phyloP scores from a whole-genome alignment of 1,284 basidiomycete genomes.

The Chondrostereum purpureum region DNA sequence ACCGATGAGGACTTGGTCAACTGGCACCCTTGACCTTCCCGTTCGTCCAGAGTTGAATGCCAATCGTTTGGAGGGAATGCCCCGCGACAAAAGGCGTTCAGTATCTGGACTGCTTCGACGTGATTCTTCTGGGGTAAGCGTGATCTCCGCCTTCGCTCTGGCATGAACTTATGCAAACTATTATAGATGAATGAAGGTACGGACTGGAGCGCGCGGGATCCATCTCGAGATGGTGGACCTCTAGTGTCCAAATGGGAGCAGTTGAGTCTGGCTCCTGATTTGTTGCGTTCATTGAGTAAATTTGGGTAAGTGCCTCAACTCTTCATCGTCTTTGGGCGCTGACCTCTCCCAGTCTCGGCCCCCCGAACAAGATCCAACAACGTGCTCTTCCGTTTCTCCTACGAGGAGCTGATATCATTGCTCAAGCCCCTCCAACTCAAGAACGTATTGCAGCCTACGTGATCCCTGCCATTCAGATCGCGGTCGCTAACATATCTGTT shows the following conservation, averaged over 20 bases:
- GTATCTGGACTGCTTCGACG: conserved; percentile 61
- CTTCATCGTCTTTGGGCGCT: conserved; percentile 13
- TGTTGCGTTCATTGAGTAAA: conserved; percentile 84
- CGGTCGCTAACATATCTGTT: conserved; percentile 52
- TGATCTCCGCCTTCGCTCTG: conserved; percentile 6
- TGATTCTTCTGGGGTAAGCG: conserved; percentile 67
- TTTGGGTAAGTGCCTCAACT: conserved; percentile 68
- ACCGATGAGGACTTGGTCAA: conserved; percentile 76
- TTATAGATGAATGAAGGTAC: conserved; percentile 46
- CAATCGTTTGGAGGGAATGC: conserved; percentile 32
- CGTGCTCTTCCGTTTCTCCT: conserved; percentile 93
- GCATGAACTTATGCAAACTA: conserved; percentile 11
- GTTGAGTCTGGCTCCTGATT: conserved; percentile 77
- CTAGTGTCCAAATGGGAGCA: conserved; percentile 96
- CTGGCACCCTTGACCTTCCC: conserved; percentile 68
- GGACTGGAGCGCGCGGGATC: conserved; percentile 45
- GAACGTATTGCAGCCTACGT: conserved; percentile 97
- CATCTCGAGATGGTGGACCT: conserved; percentile 71
- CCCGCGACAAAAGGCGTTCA: conserved; percentile 69
- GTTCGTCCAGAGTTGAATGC: conserved; percentile 40
- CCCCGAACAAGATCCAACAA: conserved; percentile 98
- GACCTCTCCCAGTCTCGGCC: conserved; percentile 66
- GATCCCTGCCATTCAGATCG: conserved; percentile 87
- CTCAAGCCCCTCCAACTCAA: conserved; percentile 96
- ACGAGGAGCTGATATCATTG: conserved; percentile 92